phyloP scores from a whole-genome alignment of 2,329 filamentous ascomycete species.

The Cercospora nicotianae region DNA sequence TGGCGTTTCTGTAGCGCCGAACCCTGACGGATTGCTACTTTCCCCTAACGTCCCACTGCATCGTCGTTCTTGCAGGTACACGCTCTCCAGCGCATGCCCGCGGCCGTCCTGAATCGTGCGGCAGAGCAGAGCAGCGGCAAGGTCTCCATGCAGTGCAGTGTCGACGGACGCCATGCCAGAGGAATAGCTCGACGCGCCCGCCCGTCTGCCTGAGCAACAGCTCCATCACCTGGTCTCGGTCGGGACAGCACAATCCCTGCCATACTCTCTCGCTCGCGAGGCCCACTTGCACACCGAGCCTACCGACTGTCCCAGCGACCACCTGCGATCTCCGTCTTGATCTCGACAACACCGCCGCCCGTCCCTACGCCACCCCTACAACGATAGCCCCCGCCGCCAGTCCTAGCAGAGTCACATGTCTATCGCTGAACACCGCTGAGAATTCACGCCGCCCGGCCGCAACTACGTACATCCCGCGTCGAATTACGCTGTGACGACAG shows the following conservation, averaged over 20 bases:
- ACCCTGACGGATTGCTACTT: not conserved
- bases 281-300: not conserved
- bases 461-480: conserved; percentile 12
- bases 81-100: not conserved
- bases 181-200: not conserved
- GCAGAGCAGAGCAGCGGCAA: not conserved
- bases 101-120: not conserved
- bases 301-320: not conserved
- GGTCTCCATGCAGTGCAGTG: not conserved
- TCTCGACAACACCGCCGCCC: conserved; percentile 1
- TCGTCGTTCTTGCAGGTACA: not conserved
- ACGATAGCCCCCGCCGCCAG: not conserved
- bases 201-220: not conserved
- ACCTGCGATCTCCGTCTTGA: not conserved
- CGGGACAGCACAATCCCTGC: not conserved
- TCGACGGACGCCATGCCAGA: not conserved
- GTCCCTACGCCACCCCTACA: not conserved
- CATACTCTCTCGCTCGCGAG: not conserved
- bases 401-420: not conserved
- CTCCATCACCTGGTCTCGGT: not conserved
- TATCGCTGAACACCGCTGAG: not conserved
- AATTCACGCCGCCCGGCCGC: not conserved
- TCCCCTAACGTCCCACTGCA: not conserved
- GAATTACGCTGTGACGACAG: conserved; percentile 21
- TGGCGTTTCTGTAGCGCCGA: not conserved